These are phyloP conservation scores for Rhexocercosporidium sp. DNA, from an alignment of 2,329 filamentous ascomycete genomes.

Conservation along the genomic window DNA sequence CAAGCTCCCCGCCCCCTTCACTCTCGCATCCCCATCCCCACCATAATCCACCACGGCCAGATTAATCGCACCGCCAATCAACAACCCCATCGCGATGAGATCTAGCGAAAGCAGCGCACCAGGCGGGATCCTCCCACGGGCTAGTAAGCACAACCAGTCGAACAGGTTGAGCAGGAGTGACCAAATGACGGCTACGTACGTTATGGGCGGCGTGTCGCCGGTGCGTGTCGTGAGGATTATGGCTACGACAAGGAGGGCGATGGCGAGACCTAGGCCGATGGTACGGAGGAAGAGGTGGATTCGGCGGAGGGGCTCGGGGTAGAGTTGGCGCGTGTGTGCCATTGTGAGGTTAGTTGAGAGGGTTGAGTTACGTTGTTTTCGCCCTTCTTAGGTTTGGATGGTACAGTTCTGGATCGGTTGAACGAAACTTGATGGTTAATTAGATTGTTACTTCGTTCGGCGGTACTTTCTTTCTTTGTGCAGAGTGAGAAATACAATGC, in stretches of 20 bases:
- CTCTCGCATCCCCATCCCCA: slow-evolving; percentile 12
- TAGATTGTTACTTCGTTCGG: not conserved
- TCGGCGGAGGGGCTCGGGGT: slow-evolving; percentile 15
- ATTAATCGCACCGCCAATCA: slow-evolving; percentile 15
- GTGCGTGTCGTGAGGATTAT: slow-evolving; percentile 9
- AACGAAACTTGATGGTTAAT: no score
- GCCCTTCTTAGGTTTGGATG: no score
- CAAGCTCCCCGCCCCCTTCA: slow-evolving; percentile 29
- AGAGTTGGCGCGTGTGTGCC: slow-evolving; percentile 14
- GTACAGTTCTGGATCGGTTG: not conserved
- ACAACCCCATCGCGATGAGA: slow-evolving; percentile 13
- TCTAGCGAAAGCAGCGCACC: slow-evolving; percentile 16
- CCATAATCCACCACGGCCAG: slow-evolving; percentile 13
- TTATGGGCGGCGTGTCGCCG: slow-evolving; percentile 15
- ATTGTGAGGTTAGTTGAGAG: not conserved
- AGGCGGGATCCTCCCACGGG: slow-evolving; percentile 9
- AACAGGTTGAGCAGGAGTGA: slow-evolving; percentile 13
- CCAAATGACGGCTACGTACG: slow-evolving; percentile 18
- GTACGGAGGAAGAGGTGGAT: slow-evolving; percentile 15
- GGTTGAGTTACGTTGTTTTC: not conserved
- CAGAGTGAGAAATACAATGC: not conserved
- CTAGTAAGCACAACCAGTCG: slow-evolving; percentile 12
- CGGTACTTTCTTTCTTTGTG: not conserved
- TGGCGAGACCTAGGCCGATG: slow-evolving; percentile 13
- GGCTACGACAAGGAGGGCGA: slow-evolving; percentile 22